Evolutionary conservation across 2,329 filamentous ascomycete species (phyloP).

Genomic region (Camptophora hylomeconis): DNA sequence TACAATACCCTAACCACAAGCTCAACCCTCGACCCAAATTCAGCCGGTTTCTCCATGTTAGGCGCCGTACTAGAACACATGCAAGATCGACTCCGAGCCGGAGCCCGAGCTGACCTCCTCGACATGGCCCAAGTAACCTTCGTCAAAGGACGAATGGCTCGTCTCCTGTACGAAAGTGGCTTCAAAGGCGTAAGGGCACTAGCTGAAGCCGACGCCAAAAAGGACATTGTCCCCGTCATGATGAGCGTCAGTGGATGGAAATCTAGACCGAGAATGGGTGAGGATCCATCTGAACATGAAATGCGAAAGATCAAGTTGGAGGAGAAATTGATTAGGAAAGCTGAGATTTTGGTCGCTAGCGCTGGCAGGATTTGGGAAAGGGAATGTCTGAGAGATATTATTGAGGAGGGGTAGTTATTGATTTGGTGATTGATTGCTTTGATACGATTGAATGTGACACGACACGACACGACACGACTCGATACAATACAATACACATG

Average conservation of each 20-base stretch:
- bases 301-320: slow-evolving; percentile 36
- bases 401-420: slow-evolving; percentile 9
- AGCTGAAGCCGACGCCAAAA: slow-evolving; percentile 53
- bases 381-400: slow-evolving; percentile 24
- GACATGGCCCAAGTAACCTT: slow-evolving; percentile 60
- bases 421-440: not conserved
- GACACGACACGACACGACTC: too few relatives aligned
- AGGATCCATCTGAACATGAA: slow-evolving; percentile 50
- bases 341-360: slow-evolving; percentile 53
- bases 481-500: too few relatives aligned
- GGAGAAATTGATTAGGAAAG: slow-evolving; percentile 53
- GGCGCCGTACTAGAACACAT: slow-evolving; percentile 63
- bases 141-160: slow-evolving; percentile 64
- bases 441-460: too few relatives aligned
- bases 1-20: not conserved
- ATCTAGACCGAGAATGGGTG: slow-evolving; percentile 16
- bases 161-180: slow-evolving; percentile 63
- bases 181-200: slow-evolving; percentile 55
- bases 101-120: slow-evolving; percentile 57
- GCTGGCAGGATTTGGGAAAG: slow-evolving; percentile 54
- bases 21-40: not conserved
- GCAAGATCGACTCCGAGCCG: slow-evolving; percentile 58
- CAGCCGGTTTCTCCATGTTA: slow-evolving; percentile 53
- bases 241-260: slow-evolving; percentile 38
- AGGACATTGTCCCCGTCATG: slow-evolving; percentile 57